Evolutionary conservation across 2,329 filamentous ascomycete genomes (phyloP), one percentile per base, ranked within the genome.

Genomic region (Venturia oleaginea): DNA sequence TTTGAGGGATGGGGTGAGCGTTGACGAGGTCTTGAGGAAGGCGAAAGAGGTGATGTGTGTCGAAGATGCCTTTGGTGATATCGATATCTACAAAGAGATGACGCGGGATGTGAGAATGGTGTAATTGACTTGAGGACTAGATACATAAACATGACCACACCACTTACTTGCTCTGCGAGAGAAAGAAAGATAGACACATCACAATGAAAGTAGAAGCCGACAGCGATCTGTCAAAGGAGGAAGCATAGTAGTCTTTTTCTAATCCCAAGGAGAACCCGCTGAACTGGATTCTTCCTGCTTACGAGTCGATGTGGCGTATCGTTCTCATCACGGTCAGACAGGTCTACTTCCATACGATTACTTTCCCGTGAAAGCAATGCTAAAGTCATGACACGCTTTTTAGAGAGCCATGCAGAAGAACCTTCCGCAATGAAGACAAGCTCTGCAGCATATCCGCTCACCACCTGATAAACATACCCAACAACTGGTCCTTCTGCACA

Each of bases 251-350:
- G 40, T 42, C 15, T 42, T 61, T 64, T 19, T 8, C 42, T 1
- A 40, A 65, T 7, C 65, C 67, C 2, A 38, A 37, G 4, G 32
- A 68, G 0, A 76, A 75, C 19, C 73, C 74, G 1, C 66, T 76
- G 7, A 74, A 73, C 24, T 63, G 71, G 55, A 70, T 75, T 42
- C 54, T 76, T 22, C 72, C 76, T 54, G 77, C 76, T 0, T 82
- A 80, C 66, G 80, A 83, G 69, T 81, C 79, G 0, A 72, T 81
- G 46, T 83, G 81, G 80, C 74, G 80, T 1, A 75, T 82, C 0
- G 77, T 81, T 0, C 65, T 82, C 40, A 42, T 15, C 10, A 42
- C 40, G 4, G 22, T 24, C 27, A 7, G 59, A 48, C 27, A 24
- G 22, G 11, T 24, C 30, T 24, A 40, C 27, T 34, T 24, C 8